Base-by-base conservation (phyloP, 1,284 basidiomycete genomes). In the Singerocomus inundabilis region DNA sequence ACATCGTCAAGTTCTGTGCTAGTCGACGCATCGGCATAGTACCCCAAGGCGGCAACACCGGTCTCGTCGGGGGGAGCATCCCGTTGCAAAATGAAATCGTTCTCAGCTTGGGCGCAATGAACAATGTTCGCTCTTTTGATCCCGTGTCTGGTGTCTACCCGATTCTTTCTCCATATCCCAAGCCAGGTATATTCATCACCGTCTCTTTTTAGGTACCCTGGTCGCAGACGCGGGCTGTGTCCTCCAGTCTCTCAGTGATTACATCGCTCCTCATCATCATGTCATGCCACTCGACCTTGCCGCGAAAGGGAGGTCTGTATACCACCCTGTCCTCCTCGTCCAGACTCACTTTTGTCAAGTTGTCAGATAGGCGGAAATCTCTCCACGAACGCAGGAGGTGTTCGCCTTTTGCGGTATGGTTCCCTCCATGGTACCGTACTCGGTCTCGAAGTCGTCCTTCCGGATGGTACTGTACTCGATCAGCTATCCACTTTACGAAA, bases 301-400 rank as follows among this genome's bases (percentile, higher is more conserved):
- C 44, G 97, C 97, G 16, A 99, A 99, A 76, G 97, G 97, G 63
- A 96, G 92, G 79, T 87, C 51, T 43, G 82, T 71, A 21, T 13
- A 33, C 16, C 29, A 21, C 25, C 25, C 11, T 16, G 2, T 26
- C 28, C 31, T 29, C 12, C 24, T 9, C 18, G 26, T 33, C 34
- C 48, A 12, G 6, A 13, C 43, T 57, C 32, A 52, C 39, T 9
- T n/a, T 55, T 45, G 26, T 49, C 39, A 55, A 92, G 90, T 59
- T 99, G 97, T 73, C 96, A 98, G 63, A 97, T 99, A 58, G 97
- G 97, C 47, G 97, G 97, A 32, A 99, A 99, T 67, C 81, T 99
- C 29, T 88, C 97, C 1, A 99, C 97, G 11, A 99, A 99, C 66
- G 97, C 97, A 29, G 97, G 97, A 36, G 97, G 97, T 24, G 79